These are phyloP conservation scores for Chiua sp. DNA, from an alignment of 1,284 basidiomycete genomes.

Conservation along the genomic window DNA sequence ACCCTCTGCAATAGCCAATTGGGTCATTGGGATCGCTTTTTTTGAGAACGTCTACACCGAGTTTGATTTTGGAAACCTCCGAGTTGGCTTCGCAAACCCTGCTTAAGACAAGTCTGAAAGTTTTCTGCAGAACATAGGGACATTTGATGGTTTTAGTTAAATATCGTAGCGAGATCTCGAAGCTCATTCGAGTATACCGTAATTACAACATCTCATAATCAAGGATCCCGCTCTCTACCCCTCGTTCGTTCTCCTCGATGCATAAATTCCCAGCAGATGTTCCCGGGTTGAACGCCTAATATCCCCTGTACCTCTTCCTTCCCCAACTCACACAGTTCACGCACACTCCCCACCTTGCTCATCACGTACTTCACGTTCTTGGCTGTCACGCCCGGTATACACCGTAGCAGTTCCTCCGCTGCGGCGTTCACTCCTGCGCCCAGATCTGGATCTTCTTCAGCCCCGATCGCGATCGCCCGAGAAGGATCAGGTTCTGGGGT, in stretches of 20 bases:
- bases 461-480: conserved; percentile 80
- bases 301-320: conserved; percentile 72
- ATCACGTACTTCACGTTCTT: conserved; percentile 91
- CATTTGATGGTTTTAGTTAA: too few species aligned
- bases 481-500: conserved; percentile 83
- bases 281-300: conserved; percentile 85
- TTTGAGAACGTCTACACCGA: too few species aligned
- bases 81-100: too few species aligned
- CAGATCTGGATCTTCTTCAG: conserved; percentile 71
- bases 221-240: not conserved
- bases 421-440: conserved; percentile 73
- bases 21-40: too few species aligned
- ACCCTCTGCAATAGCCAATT: too few species aligned
- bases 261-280: conserved; percentile 81
- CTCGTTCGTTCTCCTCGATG: conserved; percentile 63
- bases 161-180: too few species aligned
- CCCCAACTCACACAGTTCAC: conserved; percentile 76
- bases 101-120: too few species aligned
- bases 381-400: conserved; percentile 79
- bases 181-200: too few species aligned
- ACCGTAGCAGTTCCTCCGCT: conserved; percentile 77
- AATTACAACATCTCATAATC: too few species aligned
- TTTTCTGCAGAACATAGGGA: too few species aligned
- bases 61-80: too few species aligned
- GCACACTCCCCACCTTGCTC: conserved; percentile 78